A percentile compares a stretch with the other conserved stretches of the same genome.
phyloP scores from a whole-genome alignment of 2,329 filamentous ascomycete genomes.

The Nemania abortiva region DNA sequence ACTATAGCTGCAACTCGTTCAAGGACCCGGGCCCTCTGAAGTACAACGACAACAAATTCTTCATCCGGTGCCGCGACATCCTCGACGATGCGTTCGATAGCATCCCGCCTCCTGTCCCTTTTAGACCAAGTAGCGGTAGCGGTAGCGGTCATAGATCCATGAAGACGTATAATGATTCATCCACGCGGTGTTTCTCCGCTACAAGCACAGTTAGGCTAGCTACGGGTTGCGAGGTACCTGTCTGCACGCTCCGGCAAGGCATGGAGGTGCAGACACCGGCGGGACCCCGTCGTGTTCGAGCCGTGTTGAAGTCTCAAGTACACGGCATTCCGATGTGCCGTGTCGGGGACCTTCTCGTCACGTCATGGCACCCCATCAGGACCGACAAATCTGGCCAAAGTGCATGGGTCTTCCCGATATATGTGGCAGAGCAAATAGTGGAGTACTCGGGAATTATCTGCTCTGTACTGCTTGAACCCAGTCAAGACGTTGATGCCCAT shows the following conservation, averaged over 20 bases:
- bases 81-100: slow-evolving; percentile 64
- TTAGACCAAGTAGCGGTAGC: slow-evolving; percentile 32
- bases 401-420: slow-evolving; percentile 62
- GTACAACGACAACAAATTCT: slow-evolving; percentile 67
- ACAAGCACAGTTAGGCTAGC: slow-evolving; percentile 61
- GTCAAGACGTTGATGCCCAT: slow-evolving; percentile 60
- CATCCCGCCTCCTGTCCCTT: slow-evolving; percentile 58
- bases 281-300: slow-evolving; percentile 62
- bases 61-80: slow-evolving; percentile 61
- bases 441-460: slow-evolving; percentile 66
- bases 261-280: slow-evolving; percentile 63
- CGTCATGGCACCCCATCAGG: slow-evolving; percentile 70
- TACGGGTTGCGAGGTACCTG: slow-evolving; percentile 54
- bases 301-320: slow-evolving; percentile 65
- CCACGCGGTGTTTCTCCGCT: slow-evolving; percentile 66
- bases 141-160: slow-evolving; percentile 1
- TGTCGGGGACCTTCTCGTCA: slow-evolving; percentile 63
- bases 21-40: slow-evolving; percentile 69
- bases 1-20: slow-evolving; percentile 67
- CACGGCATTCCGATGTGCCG: slow-evolving; percentile 57
- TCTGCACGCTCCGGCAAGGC: slow-evolving; percentile 60
- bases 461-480: slow-evolving; percentile 66
- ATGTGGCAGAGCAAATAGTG: slow-evolving; percentile 51
- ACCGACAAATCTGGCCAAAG: slow-evolving; percentile 43
- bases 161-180: slow-evolving; percentile 55